Conservation (phyloP, 2,329 filamentous ascomycete genomes). For the Talaromyces atroroseus region DNA sequence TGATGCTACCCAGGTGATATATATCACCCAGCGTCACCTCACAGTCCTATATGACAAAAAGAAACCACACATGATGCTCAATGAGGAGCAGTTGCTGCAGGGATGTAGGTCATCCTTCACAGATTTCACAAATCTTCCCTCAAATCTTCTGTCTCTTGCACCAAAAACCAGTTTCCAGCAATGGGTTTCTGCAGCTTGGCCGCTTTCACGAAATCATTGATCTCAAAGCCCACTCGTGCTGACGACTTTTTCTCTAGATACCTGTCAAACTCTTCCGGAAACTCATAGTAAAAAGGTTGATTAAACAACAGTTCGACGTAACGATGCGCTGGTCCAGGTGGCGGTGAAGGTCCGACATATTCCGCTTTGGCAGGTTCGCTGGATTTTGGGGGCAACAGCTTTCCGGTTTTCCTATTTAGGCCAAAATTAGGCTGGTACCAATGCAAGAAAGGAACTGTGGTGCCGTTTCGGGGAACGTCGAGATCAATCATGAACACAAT, state of each 20-base stretch:
- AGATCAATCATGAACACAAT: slow-evolving; percentile 12
- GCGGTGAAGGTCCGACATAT: slow-evolving; percentile 7
- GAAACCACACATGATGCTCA: not conserved
- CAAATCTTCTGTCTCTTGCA: not conserved
- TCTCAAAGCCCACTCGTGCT: slow-evolving; percentile 7
- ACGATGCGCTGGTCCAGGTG: slow-evolving; percentile 7
- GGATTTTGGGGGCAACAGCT: not conserved
- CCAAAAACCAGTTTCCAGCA: slow-evolving; percentile 12
- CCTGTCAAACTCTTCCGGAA: slow-evolving; percentile 3
- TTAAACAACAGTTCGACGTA: slow-evolving; percentile 10
- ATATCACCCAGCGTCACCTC: not conserved
- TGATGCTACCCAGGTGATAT: not conserved
- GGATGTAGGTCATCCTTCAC: not conserved
- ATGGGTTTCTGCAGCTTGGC: not conserved
- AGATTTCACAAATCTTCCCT: not conserved
- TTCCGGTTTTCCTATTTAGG: not conserved
- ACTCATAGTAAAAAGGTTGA: not conserved
- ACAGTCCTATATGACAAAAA: not conserved
- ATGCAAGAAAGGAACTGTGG: slow-evolving; percentile 7
- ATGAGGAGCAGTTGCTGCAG: not conserved
- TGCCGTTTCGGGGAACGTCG: slow-evolving; percentile 8
- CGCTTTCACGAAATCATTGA: slow-evolving; percentile 5
- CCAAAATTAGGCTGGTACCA: slow-evolving; percentile 9
- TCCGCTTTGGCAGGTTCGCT: slow-evolving; percentile 3
- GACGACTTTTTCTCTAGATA: slow-evolving; percentile 5